Conservation (phyloP, 257 asterid species). For the Solanum sejunctum region DNA sequence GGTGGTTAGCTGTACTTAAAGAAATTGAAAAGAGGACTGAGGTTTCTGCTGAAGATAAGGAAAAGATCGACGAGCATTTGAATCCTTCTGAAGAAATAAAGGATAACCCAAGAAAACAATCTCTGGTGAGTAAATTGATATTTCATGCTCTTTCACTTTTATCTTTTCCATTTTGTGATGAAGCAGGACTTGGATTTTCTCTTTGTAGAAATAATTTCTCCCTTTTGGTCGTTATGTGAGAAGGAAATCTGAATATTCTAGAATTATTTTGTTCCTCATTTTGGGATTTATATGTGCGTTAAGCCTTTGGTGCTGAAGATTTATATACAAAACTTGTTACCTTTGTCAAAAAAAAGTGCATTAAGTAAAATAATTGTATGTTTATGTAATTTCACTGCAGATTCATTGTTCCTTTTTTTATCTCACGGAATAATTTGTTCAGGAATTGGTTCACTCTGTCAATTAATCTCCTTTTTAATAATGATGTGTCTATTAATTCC, state of each 20-base stretch:
- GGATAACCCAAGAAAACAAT: slow-evolving; percentile 57
- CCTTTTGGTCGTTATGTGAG: background rate
- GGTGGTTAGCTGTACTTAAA: slow-evolving; percentile 75
- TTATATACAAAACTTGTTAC: too few species aligned
- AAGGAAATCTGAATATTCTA: background rate
- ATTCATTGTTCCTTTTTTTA: background rate
- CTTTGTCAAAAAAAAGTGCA: background rate
- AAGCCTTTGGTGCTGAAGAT: too few species aligned
- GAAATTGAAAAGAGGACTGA: slow-evolving; percentile 39
- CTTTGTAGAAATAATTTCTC: background rate
- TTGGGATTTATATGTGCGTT: background rate
- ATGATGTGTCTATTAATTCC: background rate
- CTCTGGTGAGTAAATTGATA: slow-evolving; percentile 39
- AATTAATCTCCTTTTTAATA: background rate
- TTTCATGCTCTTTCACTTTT: background rate
- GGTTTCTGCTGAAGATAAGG: slow-evolving; percentile 38
- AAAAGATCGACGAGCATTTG: slow-evolving; percentile 31
- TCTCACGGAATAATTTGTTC: background rate
- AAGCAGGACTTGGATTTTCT: background rate
- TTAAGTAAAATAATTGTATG: background rate
- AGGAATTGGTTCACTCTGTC: background rate
- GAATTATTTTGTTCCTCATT: background rate
- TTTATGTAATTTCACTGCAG: background rate
- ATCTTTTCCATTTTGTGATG: background rate
- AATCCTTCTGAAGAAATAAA: slow-evolving; percentile 52